Evolutionary conservation across 2,329 filamentous ascomycete species (phyloP).

Genomic region (Neofusicoccum sp.): DNA sequence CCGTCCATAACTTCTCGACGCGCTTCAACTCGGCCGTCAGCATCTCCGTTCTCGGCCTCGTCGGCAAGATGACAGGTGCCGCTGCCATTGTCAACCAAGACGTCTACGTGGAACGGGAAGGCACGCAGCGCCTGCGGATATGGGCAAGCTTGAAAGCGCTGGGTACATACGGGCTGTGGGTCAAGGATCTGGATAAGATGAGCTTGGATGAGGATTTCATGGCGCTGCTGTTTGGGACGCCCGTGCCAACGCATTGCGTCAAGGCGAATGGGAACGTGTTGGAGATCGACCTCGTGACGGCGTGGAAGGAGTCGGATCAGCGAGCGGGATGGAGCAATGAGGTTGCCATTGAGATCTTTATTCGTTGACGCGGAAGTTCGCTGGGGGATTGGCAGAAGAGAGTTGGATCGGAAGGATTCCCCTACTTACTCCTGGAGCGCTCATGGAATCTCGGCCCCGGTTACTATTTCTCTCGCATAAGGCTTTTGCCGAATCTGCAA

Average conservation of each 20-base stretch:
- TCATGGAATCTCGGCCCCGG: too few species aligned
- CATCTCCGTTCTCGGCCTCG: conserved; percentile 73
- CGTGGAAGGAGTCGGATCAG: conserved; percentile 76
- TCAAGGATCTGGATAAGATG: conserved; percentile 67
- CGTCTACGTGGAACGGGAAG: conserved; percentile 54
- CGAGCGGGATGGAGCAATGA: conserved; percentile 73
- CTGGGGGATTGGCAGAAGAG: too few species aligned
- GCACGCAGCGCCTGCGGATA: conserved; percentile 64
- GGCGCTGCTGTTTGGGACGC: conserved; percentile 70
- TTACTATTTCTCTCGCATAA: too few species aligned
- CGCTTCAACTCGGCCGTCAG: conserved; percentile 42
- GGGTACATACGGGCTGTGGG: conserved; percentile 76
- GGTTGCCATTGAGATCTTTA: conserved; percentile 20
- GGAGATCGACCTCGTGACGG: conserved; percentile 73
- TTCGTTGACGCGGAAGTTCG: background rate
- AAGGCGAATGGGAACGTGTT: conserved; percentile 63
- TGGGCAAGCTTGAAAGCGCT: conserved; percentile 77
- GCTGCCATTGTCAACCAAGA: conserved; percentile 72
- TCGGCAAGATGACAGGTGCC: conserved; percentile 88
- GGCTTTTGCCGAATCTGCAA: too few species aligned
- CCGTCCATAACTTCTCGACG: conserved; percentile 53
- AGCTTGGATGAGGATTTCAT: conserved; percentile 69
- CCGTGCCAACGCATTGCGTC: conserved; percentile 70
- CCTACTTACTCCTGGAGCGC: too few species aligned
- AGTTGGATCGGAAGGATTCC: too few species aligned